Conservation (phyloP, 108 stramenopile genomes). For the Nitzschia sp. region DNA sequence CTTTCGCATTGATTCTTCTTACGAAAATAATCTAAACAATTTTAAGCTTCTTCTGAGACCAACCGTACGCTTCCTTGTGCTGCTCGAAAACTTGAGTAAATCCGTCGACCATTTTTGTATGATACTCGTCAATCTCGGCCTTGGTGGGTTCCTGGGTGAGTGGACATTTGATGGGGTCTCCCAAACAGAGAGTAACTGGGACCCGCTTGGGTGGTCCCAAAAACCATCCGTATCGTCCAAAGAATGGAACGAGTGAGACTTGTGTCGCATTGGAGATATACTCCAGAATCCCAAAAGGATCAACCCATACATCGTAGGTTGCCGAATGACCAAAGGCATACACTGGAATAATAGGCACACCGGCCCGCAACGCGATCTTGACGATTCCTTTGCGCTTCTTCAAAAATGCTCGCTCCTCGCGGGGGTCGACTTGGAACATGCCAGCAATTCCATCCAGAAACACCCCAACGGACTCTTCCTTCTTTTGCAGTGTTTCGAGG, state of each 20-base stretch:
- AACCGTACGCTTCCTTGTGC: constrained; percentile 59
- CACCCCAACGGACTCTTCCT: constrained; percentile 65
- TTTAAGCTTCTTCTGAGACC: constrained; percentile 12
- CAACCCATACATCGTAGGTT: constrained; percentile 53
- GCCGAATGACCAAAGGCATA: constrained; percentile 70
- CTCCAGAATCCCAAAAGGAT: constrained; percentile 66
- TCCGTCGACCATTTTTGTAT: constrained; percentile 47
- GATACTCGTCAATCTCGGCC: constrained; percentile 61
- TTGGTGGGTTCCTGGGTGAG: constrained; percentile 53
- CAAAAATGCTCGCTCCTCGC: constrained; percentile 49
- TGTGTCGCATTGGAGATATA: constrained; percentile 36
- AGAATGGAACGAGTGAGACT: constrained; percentile 52
- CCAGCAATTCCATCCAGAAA: constrained; percentile 74
- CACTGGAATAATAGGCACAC: constrained; percentile 59
- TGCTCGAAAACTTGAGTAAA: constrained; percentile 57
- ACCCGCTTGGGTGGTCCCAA: constrained; percentile 58
- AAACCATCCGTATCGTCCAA: constrained; percentile 66
- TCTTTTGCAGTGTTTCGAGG: constrained; percentile 52
- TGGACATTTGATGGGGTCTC: constrained; percentile 60
- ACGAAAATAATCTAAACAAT: constrained; percentile 7
- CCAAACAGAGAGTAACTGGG: constrained; percentile 51
- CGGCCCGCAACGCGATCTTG: constrained; percentile 64
- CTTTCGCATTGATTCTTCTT: too few relatives aligned
- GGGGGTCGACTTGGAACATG: constrained; percentile 47
- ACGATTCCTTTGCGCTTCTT: constrained; percentile 65